phyloP scores from a whole-genome alignment of 2,329 filamentous ascomycete genomes.

The Ascocoryne sarcoides region DNA sequence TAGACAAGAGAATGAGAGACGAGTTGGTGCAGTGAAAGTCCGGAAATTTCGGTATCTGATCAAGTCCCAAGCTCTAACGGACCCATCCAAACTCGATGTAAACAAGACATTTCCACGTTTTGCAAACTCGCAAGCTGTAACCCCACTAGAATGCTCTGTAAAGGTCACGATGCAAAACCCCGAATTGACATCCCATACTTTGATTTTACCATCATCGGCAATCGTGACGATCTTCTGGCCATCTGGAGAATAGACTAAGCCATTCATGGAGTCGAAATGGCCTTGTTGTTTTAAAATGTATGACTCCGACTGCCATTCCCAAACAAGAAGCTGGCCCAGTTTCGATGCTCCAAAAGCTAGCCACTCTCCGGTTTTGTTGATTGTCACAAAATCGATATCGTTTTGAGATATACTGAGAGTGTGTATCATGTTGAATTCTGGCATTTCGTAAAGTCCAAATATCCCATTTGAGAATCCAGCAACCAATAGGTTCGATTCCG shows the following conservation, averaged over 20 bases:
- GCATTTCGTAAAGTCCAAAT: conserved; percentile 91
- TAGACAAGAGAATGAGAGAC: conserved; percentile 86
- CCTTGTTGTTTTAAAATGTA: conserved; percentile 98
- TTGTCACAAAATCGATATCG: conserved; percentile 87
- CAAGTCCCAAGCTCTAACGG: conserved; percentile 90
- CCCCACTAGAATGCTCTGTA: conserved; percentile 89
- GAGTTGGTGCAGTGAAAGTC: conserved; percentile 88
- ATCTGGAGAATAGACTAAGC: conserved; percentile 85
- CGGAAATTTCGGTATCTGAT: conserved; percentile 94
- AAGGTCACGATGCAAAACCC: conserved; percentile 98
- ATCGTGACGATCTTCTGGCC: conserved; percentile 88
- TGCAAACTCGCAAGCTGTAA: conserved; percentile 90
- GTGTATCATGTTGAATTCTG: conserved; percentile 92
- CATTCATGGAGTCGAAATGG: conserved; percentile 93
- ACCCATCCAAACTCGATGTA: conserved; percentile 89
- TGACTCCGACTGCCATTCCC: conserved; percentile 99
- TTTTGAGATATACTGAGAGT: conserved; percentile 91
- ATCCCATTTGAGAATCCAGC: conserved; percentile 91
- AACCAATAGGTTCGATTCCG: conserved; percentile 82
- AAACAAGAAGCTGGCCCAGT: conserved; percentile 89
- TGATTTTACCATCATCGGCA: conserved; percentile 95
- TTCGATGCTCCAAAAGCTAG: conserved; percentile 94
- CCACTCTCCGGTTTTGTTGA: conserved; percentile 95
- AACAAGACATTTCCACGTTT: conserved; percentile 94
- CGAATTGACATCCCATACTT: conserved; percentile 94